Evolutionary conservation across 352 stramenopile genomes (phyloP).

Genomic region (Globisporangium cylindrosporum): DNA sequence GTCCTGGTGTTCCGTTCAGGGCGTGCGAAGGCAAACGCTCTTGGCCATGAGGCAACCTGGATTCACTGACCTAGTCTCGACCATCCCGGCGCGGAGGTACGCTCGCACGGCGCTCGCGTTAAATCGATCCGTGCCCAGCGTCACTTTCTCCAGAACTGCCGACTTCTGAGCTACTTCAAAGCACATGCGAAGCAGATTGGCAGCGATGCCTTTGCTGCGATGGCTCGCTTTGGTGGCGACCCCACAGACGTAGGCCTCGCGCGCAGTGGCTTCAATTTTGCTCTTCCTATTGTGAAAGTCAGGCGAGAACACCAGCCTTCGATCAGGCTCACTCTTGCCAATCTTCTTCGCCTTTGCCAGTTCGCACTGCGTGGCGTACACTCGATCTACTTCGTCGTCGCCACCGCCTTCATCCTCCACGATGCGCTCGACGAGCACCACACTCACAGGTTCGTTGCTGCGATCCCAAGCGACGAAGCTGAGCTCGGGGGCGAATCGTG

Average conservation of each 20-base stretch:
- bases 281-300: background rate
- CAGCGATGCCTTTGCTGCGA: background rate
- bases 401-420: constrained; percentile 8
- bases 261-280: background rate
- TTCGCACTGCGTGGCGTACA: constrained; percentile 1
- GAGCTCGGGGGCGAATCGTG: constrained; percentile 18
- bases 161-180: background rate
- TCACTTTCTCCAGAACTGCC: background rate
- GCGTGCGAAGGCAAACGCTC: background rate
- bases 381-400: background rate
- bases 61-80: constrained; percentile 1
- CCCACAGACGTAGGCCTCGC: constrained; percentile 4
- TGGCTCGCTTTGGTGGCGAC: background rate
- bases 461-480: constrained; percentile 10
- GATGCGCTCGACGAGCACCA: constrained; percentile 2
- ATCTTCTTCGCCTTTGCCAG: background rate
- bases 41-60: background rate
- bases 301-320: background rate
- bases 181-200: background rate
- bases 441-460: background rate
- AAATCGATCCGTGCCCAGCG: constrained; percentile 3
- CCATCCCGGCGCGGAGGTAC: constrained; percentile 3
- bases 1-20: background rate
- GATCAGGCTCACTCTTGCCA: background rate
- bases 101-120: constrained; percentile 5